Evolutionary conservation across 2,329 filamentous ascomycete species (phyloP).

Genomic region (Alternaria sp.): DNA sequence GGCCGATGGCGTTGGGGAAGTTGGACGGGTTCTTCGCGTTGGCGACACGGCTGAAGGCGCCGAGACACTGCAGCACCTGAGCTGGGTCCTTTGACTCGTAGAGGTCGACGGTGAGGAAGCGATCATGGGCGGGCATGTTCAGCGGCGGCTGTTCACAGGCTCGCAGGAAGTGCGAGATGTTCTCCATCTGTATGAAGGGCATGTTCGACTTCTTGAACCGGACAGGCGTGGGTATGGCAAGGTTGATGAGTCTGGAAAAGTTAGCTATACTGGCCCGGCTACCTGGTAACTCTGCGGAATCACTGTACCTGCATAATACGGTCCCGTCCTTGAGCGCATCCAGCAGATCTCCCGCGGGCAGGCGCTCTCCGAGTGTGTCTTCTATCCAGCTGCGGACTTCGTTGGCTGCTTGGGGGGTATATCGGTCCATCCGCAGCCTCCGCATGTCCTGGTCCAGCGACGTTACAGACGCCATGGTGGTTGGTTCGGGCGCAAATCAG

Average conservation of each 20-base stretch:
- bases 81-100: slow-evolving; percentile 96
- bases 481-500: slow-evolving; percentile 20
- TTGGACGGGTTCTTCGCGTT: slow-evolving; percentile 73
- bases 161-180: slow-evolving; percentile 93
- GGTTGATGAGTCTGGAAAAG: slow-evolving; percentile 75
- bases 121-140: slow-evolving; percentile 88
- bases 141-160: slow-evolving; percentile 86
- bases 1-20: slow-evolving; percentile 79
- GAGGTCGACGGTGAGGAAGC: slow-evolving; percentile 95
- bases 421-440: slow-evolving; percentile 88
- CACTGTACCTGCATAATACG: slow-evolving; percentile 82
- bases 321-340: slow-evolving; percentile 89
- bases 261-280: not conserved
- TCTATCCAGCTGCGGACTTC: slow-evolving; percentile 90
- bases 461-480: slow-evolving; percentile 84
- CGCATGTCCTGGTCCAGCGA: slow-evolving; percentile 96
- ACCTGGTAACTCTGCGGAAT: not conserved
- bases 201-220: slow-evolving; percentile 91
- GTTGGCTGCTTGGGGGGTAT: slow-evolving; percentile 87
- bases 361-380: slow-evolving; percentile 72
- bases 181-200: slow-evolving; percentile 99
- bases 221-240: slow-evolving; percentile 76
- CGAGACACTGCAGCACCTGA: slow-evolving; percentile 91
- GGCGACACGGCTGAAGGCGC: slow-evolving; percentile 88
- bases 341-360: slow-evolving; percentile 78